phyloP scores from a whole-genome alignment of 2,329 filamentous ascomycete species.

The Colletotrichum cereale region DNA sequence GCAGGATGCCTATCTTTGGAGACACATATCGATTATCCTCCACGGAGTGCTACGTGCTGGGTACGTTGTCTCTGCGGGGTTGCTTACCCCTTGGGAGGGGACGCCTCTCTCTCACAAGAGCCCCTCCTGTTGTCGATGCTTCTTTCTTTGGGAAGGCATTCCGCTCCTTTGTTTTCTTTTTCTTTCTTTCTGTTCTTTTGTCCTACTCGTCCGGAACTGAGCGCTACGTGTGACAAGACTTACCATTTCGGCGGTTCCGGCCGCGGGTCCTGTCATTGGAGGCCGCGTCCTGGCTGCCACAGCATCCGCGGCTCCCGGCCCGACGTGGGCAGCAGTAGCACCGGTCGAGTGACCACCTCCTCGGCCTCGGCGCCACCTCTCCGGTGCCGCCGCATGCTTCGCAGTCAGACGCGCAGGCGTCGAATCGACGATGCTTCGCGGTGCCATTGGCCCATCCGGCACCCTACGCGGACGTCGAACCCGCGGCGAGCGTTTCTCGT shows the following conservation, averaged over 20 bases:
- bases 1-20: not conserved
- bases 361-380: not conserved
- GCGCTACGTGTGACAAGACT: not conserved
- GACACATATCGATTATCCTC: not conserved
- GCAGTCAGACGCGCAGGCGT: not conserved
- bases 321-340: not conserved
- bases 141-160: not conserved
- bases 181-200: not conserved
- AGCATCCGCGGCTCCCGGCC: not conserved
- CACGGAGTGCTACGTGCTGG: not conserved
- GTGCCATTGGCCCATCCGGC: not conserved
- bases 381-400: not conserved
- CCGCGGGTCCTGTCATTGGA: not conserved
- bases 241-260: not conserved
- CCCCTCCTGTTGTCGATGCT: not conserved
- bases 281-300: not conserved
- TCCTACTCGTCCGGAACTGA: not conserved
- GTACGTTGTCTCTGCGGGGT: slow-evolving; percentile 1
- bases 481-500: not conserved
- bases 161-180: not conserved
- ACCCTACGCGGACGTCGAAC: too few species aligned
- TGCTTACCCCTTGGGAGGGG: not conserved
- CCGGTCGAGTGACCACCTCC: not conserved
- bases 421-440: not conserved
- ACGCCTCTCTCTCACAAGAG: not conserved